Evolutionary conservation across 176 grass and related monocot genomes (phyloP).

Genomic region (Puya raimondii): DNA sequence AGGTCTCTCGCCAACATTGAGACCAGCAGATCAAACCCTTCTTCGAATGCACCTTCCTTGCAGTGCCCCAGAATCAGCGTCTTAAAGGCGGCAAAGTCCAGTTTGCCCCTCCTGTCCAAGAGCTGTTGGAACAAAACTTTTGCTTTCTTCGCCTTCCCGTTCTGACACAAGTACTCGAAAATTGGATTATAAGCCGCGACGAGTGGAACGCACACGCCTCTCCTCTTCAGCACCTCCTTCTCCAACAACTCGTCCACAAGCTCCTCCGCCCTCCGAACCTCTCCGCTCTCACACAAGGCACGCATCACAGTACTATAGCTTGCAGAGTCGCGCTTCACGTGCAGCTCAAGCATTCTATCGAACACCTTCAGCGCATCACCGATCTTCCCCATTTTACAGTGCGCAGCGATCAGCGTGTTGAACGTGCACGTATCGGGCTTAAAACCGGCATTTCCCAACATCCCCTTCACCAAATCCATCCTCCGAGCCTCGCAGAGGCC

Average conservation of each 20-base stretch:
- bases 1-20: slow-evolving; percentile 78
- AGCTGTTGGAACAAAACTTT: slow-evolving; percentile 55
- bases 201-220: slow-evolving; percentile 37
- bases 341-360: slow-evolving; percentile 45
- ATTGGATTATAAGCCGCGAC: slow-evolving; percentile 71
- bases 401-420: slow-evolving; percentile 43
- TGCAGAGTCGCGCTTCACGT: slow-evolving; percentile 56
- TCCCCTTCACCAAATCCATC: slow-evolving; percentile 69
- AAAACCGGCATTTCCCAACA: slow-evolving; percentile 42
- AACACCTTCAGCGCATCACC: slow-evolving; percentile 63
- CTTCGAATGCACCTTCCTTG: slow-evolving; percentile 42
- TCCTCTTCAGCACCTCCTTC: slow-evolving; percentile 54
- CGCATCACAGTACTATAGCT: slow-evolving; percentile 65
- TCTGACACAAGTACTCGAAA: slow-evolving; percentile 49
- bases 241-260: slow-evolving; percentile 69
- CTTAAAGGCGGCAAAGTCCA: slow-evolving; percentile 63
- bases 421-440: slow-evolving; percentile 84
- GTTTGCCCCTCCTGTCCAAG: slow-evolving; percentile 45
- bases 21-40: slow-evolving; percentile 58
- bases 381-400: slow-evolving; percentile 33
- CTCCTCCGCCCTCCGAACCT: slow-evolving; percentile 49
- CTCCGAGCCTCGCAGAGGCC: slow-evolving; percentile 65
- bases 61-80: slow-evolving; percentile 79
- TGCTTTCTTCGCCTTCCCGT: slow-evolving; percentile 65
- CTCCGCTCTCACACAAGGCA: slow-evolving; percentile 32